Percentiles rank a stretch among this genome's conserved stretches.
Conservation (phyloP, 1,284 basidiomycete genomes). For the Papiliotrema flavescens region DNA sequence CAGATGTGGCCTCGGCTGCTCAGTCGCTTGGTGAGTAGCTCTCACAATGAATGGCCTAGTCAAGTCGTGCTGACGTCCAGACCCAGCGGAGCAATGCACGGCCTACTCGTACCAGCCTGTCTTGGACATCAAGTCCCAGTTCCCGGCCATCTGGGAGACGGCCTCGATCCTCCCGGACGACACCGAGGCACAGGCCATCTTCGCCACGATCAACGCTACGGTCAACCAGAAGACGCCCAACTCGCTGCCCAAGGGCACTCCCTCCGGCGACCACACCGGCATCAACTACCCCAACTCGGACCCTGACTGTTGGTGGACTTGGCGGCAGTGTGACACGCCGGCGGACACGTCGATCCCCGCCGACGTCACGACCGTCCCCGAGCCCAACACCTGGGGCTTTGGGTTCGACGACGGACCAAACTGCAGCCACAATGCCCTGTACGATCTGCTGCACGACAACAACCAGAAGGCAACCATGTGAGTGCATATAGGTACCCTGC, state of each 20-base stretch:
- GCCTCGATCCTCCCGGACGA: slow-evolving; percentile 47
- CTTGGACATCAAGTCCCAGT: slow-evolving; percentile 22
- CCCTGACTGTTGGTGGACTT: slow-evolving; percentile 51
- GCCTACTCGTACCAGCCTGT: slow-evolving; percentile 41
- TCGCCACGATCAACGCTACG: slow-evolving; percentile 40
- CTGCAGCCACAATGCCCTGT: slow-evolving; percentile 54
- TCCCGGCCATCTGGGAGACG: slow-evolving; percentile 46
- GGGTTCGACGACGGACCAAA: slow-evolving; percentile 55
- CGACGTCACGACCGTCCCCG: slow-evolving; percentile 49
- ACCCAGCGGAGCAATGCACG: slow-evolving; percentile 24
- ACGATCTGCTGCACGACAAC: slow-evolving; percentile 51
- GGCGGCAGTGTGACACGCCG: slow-evolving; percentile 41
- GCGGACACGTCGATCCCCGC: slow-evolving; percentile 25
- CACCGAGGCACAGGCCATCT: slow-evolving; percentile 40
- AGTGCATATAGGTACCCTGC: slow-evolving; percentile 3
- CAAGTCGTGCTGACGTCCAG: slow-evolving; percentile 6
- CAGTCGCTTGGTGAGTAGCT: background rate
- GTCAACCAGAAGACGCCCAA: slow-evolving; percentile 38
- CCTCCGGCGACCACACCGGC: slow-evolving; percentile 32
- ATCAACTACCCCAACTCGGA: slow-evolving; percentile 36
- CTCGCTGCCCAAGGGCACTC: slow-evolving; percentile 41
- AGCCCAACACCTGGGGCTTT: slow-evolving; percentile 54
- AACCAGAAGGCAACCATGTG: slow-evolving; percentile 54
- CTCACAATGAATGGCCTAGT: background rate
- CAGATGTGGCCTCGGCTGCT: background rate